Evolutionary conservation across 2,329 filamentous ascomycete genomes (phyloP).

Genomic region (Corniculantispora saksenae): DNA sequence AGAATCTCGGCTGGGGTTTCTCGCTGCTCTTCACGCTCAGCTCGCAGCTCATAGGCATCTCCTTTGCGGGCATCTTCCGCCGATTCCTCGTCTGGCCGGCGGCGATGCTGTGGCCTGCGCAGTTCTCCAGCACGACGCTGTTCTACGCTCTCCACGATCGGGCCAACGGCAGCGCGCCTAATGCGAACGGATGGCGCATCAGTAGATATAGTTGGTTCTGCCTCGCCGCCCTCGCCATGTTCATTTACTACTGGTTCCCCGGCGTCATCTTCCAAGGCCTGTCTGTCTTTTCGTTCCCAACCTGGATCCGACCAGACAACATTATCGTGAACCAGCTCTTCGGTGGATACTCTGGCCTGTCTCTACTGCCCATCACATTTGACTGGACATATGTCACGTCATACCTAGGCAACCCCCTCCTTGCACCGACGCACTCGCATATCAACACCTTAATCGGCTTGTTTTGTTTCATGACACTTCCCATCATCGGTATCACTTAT

Average conservation of each 20-base stretch:
- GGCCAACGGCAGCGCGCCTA: constrained; percentile 36
- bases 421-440: constrained; percentile 44
- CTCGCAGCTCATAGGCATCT: constrained; percentile 62
- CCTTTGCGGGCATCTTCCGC: constrained; percentile 57
- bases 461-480: constrained; percentile 42
- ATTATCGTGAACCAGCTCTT: constrained; percentile 57
- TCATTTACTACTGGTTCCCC: constrained; percentile 56
- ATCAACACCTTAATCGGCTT: constrained; percentile 48
- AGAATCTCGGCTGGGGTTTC: constrained; percentile 55
- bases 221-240: constrained; percentile 42
- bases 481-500: constrained; percentile 49
- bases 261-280: constrained; percentile 51
- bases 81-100: constrained; percentile 60
- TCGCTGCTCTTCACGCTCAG: constrained; percentile 59
- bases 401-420: constrained; percentile 43
- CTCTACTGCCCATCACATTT: constrained; percentile 56
- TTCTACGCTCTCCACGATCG: constrained; percentile 47
- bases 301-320: constrained; percentile 56
- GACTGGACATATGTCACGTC: constrained; percentile 44
- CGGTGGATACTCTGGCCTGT: constrained; percentile 54
- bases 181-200: constrained; percentile 46
- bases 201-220: constrained; percentile 49
- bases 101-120: constrained; percentile 62
- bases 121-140: constrained; percentile 48
- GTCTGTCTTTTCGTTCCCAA: constrained; percentile 56